Evolutionary conservation across 1,139 yeast genomes (phyloP).

Genomic region (Taphrina populina): DNA sequence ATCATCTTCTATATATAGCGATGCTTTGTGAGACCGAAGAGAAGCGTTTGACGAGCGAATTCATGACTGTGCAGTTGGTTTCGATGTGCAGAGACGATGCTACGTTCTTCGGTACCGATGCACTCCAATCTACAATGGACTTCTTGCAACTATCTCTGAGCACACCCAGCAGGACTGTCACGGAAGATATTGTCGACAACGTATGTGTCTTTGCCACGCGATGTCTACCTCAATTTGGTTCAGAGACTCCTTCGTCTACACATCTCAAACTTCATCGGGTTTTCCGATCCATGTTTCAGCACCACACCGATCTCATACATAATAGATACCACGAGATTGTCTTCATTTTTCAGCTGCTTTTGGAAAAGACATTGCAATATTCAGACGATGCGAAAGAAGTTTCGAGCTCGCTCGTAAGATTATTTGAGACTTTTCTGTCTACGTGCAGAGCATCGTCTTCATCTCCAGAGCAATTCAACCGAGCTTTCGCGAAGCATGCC

Average conservation of each 20-base stretch:
- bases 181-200: neutral
- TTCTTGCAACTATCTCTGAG: neutral
- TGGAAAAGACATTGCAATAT: neutral
- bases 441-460: slow-evolving; percentile 5
- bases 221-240: neutral
- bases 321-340: slow-evolving; percentile 24
- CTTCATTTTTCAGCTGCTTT: slow-evolving; percentile 11
- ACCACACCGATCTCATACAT: slow-evolving; percentile 12
- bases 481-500: slow-evolving; percentile 30
- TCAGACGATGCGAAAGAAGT: neutral
- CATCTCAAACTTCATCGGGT: neutral
- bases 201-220: too few relatives aligned
- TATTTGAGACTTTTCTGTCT: slow-evolving; percentile 14
- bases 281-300: slow-evolving; percentile 13
- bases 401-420: slow-evolving; percentile 1
- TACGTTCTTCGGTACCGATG: too few relatives aligned
- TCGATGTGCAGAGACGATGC: too few relatives aligned
- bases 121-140: neutral
- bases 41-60: too few relatives aligned
- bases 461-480: slow-evolving; percentile 21
- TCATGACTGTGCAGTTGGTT: too few relatives aligned
- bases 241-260: neutral
- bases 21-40: too few relatives aligned
- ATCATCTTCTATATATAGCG: too few relatives aligned
- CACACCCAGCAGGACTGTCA: neutral